Evolutionary conservation across 352 stramenopile species (phyloP).

Genomic region (Phytophthora hibernalis): DNA sequence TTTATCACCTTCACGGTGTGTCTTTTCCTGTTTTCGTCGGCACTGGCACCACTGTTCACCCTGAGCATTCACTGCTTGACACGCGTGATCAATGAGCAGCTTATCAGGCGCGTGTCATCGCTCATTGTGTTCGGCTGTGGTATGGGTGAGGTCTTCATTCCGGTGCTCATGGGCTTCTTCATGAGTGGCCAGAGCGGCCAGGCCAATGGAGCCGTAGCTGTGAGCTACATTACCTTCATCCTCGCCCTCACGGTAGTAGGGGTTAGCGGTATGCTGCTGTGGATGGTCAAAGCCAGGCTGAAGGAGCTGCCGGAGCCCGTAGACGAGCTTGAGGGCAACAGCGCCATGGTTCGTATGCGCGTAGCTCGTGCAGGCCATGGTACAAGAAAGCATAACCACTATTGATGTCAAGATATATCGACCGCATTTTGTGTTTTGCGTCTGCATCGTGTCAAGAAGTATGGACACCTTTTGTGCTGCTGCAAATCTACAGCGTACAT

Average conservation of each 20-base stretch:
- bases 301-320: slow-evolving; percentile 52
- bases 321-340: slow-evolving; percentile 43
- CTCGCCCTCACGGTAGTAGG: slow-evolving; percentile 74
- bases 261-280: slow-evolving; percentile 70
- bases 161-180: slow-evolving; percentile 89
- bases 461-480: no score
- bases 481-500: no score
- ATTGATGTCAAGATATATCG: slow-evolving; percentile 34
- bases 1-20: slow-evolving; percentile 60
- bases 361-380: slow-evolving; percentile 29
- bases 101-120: slow-evolving; percentile 81
- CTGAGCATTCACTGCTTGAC: slow-evolving; percentile 86
- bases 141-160: slow-evolving; percentile 86
- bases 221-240: slow-evolving; percentile 86
- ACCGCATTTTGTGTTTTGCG: no score
- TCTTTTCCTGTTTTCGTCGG: slow-evolving; percentile 67
- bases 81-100: slow-evolving; percentile 80
- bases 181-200: slow-evolving; percentile 85
- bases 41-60: slow-evolving; percentile 82
- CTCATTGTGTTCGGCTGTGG: slow-evolving; percentile 87
- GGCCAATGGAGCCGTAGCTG: slow-evolving; percentile 70
- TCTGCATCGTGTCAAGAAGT: no score
- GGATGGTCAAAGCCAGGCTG: slow-evolving; percentile 75
- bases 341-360: slow-evolving; percentile 40
- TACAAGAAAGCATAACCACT: slow-evolving; percentile 33